Evolutionary conservation across 768 basidiomycete genomes (phyloP).

Genomic region (Arthromyces matolae): DNA sequence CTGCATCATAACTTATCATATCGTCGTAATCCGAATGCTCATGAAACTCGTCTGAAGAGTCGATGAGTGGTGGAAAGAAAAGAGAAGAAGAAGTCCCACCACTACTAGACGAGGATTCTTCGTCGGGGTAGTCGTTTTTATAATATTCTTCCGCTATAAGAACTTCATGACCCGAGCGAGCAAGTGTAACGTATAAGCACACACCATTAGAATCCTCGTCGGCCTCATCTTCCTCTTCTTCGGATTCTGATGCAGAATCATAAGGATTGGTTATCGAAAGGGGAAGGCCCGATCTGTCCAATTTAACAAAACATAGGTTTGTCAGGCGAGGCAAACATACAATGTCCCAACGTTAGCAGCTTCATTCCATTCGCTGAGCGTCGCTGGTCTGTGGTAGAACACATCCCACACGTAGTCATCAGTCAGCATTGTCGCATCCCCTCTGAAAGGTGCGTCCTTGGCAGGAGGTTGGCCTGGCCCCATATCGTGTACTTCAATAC

Average conservation of each 20-base stretch:
- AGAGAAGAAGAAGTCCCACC: constrained; percentile 22
- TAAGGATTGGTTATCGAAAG: constrained; percentile 48
- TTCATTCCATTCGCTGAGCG: constrained; percentile 57
- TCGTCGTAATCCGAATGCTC: constrained; percentile 51
- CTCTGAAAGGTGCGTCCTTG: constrained; percentile 3
- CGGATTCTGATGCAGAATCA: constrained; percentile 61
- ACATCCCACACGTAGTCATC: constrained; percentile 84
- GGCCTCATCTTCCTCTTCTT: constrained; percentile 68
- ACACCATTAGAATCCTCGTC: constrained; percentile 85
- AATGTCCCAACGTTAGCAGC: constrained; percentile 57
- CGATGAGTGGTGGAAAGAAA: not conserved
- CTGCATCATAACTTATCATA: constrained; percentile 26
- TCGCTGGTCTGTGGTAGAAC: constrained; percentile 68
- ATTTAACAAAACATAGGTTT: too few species aligned
- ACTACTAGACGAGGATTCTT: constrained; percentile 43
- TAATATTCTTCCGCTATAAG: constrained; percentile 73
- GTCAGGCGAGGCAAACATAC: too few species aligned
- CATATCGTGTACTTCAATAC: constrained; percentile 29
- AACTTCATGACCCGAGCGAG: not conserved
- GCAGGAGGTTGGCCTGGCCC: constrained; percentile 10
- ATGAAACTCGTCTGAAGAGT: constrained; percentile 49
- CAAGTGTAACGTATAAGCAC: constrained; percentile 8
- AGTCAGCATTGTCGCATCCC: constrained; percentile 3
- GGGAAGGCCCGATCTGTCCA: constrained; percentile 60
- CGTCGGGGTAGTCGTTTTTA: constrained; percentile 83